Conservation (phyloP, 225 moss, liverwort and hornwort genomes). For the Bryoerythrophyllum caledonicum region DNA sequence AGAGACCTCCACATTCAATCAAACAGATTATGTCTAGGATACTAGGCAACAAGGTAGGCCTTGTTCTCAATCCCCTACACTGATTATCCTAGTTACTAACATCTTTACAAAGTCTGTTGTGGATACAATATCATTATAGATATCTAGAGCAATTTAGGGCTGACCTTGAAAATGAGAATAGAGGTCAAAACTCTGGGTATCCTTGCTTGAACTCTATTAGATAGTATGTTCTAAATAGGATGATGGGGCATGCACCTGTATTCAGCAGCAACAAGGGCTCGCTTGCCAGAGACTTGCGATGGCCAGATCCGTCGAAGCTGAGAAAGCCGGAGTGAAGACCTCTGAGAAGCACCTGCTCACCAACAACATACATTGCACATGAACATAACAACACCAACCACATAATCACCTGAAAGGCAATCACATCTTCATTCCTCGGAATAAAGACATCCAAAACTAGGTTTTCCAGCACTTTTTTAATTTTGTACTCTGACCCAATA, state of each 20-base stretch:
- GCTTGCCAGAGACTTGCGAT: slow-evolving; percentile 33
- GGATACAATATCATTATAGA: too few species aligned
- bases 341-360: slow-evolving; percentile 30
- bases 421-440: background rate
- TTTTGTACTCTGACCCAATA: background rate
- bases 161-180: too few species aligned
- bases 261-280: slow-evolving; percentile 40
- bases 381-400: background rate
- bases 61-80: background rate
- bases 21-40: too few species aligned
- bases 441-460: background rate
- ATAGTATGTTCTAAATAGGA: too few species aligned
- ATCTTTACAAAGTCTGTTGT: too few species aligned
- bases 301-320: slow-evolving; percentile 31
- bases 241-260: slow-evolving; percentile 39
- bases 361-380: background rate
- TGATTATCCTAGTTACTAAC: too few species aligned
- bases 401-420: background rate
- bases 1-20: background rate
- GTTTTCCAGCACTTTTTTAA: background rate
- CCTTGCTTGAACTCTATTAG: too few species aligned
- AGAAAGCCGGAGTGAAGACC: slow-evolving; percentile 24
- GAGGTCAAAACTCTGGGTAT: too few species aligned
- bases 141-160: too few species aligned
- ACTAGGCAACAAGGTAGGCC: background rate